phyloP scores from a whole-genome alignment of 371 early-diverging fungal species.

The Lichtheimia ramosa region DNA sequence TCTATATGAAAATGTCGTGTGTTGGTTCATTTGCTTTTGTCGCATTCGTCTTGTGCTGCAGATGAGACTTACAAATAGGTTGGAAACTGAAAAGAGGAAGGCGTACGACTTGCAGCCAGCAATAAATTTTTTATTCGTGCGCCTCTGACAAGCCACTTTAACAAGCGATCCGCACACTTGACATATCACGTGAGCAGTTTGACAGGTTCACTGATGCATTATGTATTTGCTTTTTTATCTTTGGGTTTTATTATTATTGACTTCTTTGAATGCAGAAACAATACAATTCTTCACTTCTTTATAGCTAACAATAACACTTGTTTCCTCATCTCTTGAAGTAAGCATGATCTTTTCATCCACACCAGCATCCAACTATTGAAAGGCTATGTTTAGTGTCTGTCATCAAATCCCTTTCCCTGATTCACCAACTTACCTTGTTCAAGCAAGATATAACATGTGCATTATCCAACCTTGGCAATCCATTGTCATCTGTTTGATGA shows the following conservation, averaged over 20 bases:
- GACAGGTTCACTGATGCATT: too few species aligned
- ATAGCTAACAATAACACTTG: slow-evolving; percentile 92
- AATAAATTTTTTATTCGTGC: too few species aligned
- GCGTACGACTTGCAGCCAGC: too few species aligned
- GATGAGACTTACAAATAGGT: too few species aligned
- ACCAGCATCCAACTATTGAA: slow-evolving; percentile 87
- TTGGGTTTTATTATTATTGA: slow-evolving; percentile 18
- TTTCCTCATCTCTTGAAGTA: slow-evolving; percentile 90
- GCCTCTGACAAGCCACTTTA: too few species aligned
- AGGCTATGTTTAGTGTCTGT: background rate
- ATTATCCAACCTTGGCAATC: slow-evolving; percentile 85
- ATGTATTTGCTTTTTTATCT: slow-evolving; percentile 4
- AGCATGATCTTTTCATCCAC: slow-evolving; percentile 89
- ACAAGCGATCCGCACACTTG: too few species aligned
- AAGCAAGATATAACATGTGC: slow-evolving; percentile 91
- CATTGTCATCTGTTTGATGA: slow-evolving; percentile 91
- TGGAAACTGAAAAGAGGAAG: too few species aligned
- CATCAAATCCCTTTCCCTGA: too few species aligned
- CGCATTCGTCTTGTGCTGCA: too few species aligned
- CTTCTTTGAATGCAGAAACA: slow-evolving; percentile 76
- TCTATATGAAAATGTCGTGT: slow-evolving; percentile 20
- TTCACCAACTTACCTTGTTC: slow-evolving; percentile 81
- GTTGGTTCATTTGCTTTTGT: slow-evolving; percentile 7
- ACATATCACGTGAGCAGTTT: too few species aligned
- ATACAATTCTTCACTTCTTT: slow-evolving; percentile 88